A percentile compares a stretch with the other conserved stretches of the same genome.
Conservation (phyloP, 225 moss, liverwort and hornwort genomes). For the Lunularia cruciata region DNA sequence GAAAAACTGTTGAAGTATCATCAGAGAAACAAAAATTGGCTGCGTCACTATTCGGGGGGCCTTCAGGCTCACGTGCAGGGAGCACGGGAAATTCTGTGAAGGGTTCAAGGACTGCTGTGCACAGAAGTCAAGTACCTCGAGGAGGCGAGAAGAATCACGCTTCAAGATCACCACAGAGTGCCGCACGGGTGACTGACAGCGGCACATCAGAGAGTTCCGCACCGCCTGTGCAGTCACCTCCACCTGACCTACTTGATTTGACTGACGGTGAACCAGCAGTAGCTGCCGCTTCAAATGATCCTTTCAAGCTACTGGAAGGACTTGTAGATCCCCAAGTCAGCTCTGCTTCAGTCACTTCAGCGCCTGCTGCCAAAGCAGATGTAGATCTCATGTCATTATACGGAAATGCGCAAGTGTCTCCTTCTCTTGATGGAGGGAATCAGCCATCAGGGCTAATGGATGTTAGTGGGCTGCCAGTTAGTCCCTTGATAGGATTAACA, state of each 20-base stretch:
- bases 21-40: conserved; percentile 75
- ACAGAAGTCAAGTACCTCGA: conserved; percentile 20
- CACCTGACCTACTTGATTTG: conserved; percentile 80
- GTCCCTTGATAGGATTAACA: conserved; percentile 47
- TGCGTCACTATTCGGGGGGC: conserved; percentile 75
- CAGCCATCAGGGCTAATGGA: conserved; percentile 36
- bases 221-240: conserved; percentile 46
- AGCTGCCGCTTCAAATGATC: conserved; percentile 52
- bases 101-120: conserved; percentile 36
- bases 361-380: conserved; percentile 27
- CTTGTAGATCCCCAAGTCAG: conserved; percentile 52
- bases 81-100: conserved; percentile 37
- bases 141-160: conserved; percentile 21
- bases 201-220: conserved; percentile 15
- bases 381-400: conserved; percentile 63
- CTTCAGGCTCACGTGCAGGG: conserved; percentile 26
- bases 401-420: conserved; percentile 30
- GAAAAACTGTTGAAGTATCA: conserved; percentile 56
- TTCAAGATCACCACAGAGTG: background rate
- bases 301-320: conserved; percentile 77
- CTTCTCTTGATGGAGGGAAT: conserved; percentile 31
- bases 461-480: conserved; percentile 44
- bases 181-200: conserved; percentile 13
- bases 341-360: conserved; percentile 24
- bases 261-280: conserved; percentile 47